Evolutionary conservation across 78 protist genomes (phyloP).

Genomic region (Monocercomonoides exilis): DNA sequence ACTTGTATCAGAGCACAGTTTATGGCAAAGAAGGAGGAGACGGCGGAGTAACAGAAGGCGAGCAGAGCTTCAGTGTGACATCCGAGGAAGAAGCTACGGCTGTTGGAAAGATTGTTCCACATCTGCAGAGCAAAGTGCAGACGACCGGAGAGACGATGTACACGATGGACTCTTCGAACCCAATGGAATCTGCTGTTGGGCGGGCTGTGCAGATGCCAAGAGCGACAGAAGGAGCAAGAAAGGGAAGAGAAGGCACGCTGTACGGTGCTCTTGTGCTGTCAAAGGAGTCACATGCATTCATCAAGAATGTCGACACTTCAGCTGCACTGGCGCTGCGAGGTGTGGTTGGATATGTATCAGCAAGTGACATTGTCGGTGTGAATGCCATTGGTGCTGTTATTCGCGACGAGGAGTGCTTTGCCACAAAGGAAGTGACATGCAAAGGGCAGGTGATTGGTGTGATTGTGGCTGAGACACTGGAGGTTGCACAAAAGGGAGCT

Average conservation of each 20-base stretch:
- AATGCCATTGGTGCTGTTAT: not conserved
- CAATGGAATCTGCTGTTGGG: too few species aligned
- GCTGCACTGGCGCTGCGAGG: conserved; percentile 27
- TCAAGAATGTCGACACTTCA: not conserved
- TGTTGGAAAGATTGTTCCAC: not conserved
- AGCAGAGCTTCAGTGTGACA: not conserved
- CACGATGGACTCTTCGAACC: not conserved
- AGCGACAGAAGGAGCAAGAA: too few species aligned
- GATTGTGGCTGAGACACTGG: conserved; percentile 35
- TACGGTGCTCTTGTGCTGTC: conserved; percentile 18
- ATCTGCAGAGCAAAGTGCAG: not conserved
- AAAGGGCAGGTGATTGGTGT: conserved; percentile 30
- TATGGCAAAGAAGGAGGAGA: too few species aligned
- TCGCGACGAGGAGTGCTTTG: not conserved
- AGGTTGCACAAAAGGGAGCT: conserved; percentile 5
- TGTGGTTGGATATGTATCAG: conserved; percentile 10
- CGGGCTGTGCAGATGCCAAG: too few species aligned
- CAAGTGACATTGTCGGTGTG: conserved; percentile 17
- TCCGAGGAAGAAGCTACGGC: not conserved
- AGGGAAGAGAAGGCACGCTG: not conserved
- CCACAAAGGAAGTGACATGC: conserved; percentile 2
- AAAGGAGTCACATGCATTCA: not conserved
- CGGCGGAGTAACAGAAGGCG: not conserved
- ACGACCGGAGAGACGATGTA: not conserved
- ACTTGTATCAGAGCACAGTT: too few species aligned